Evolutionary conservation across 768 basidiomycete species (phyloP).

Genomic region (Fomitopsis pulvina): DNA sequence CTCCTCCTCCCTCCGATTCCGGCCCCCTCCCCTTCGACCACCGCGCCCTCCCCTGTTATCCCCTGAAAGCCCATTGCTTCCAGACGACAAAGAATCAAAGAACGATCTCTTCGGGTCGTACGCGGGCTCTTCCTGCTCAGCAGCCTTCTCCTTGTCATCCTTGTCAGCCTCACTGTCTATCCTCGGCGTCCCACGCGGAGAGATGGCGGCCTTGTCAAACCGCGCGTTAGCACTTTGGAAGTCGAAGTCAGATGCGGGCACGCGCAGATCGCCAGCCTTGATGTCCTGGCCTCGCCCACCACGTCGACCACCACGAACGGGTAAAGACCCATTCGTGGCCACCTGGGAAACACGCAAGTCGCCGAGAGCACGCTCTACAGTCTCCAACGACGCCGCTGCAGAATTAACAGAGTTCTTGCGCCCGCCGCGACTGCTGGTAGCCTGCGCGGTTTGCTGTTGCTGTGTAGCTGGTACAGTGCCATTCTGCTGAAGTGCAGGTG

Average conservation of each 20-base stretch:
- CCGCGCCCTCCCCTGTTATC: slow-evolving; percentile 40
- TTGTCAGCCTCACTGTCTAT: slow-evolving; percentile 23
- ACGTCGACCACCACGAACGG: slow-evolving; percentile 29
- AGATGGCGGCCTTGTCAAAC: slow-evolving; percentile 67
- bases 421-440: slow-evolving; percentile 16
- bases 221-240: slow-evolving; percentile 71
- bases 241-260: slow-evolving; percentile 78
- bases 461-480: slow-evolving; percentile 12
- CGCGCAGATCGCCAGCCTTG: slow-evolving; percentile 37
- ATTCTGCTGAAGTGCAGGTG: slow-evolving; percentile 11
- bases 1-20: slow-evolving; percentile 76
- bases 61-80: slow-evolving; percentile 30
- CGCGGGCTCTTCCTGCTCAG: slow-evolving; percentile 37
- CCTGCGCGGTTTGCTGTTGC: slow-evolving; percentile 14
- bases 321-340: slow-evolving; percentile 10
- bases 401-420: slow-evolving; percentile 55
- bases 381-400: slow-evolving; percentile 70
- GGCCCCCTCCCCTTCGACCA: slow-evolving; percentile 42
- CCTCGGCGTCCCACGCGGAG: slow-evolving; percentile 21
- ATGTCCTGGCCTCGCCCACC: slow-evolving; percentile 26
- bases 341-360: slow-evolving; percentile 38
- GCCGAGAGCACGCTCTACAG: slow-evolving; percentile 52
- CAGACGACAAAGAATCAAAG: slow-evolving; percentile 65
- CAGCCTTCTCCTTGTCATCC: slow-evolving; percentile 22
- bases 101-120: slow-evolving; percentile 78